phyloP scores from a whole-genome alignment of 305 asterid species.

The Andrographis paniculata region DNA sequence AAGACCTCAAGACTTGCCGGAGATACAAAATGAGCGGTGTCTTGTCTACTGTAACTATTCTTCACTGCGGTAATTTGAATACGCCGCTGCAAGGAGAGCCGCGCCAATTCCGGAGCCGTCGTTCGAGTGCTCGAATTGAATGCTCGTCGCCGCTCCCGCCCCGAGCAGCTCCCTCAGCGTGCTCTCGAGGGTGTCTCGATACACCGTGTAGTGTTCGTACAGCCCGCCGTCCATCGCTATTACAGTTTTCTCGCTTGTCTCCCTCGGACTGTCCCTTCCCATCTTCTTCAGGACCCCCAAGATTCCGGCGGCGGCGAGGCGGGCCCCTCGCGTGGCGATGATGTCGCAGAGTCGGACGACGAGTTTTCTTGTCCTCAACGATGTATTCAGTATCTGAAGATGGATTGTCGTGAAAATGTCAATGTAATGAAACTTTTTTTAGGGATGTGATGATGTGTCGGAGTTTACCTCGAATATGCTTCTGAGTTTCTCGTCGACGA shows the following conservation, averaged over 20 bases:
- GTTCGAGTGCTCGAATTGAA: slow-evolving; percentile 53
- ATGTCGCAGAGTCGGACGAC: slow-evolving; percentile 61
- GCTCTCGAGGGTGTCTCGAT: slow-evolving; percentile 50
- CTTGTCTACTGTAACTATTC: slow-evolving; percentile 13
- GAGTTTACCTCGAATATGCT: slow-evolving; percentile 49
- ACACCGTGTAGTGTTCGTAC: slow-evolving; percentile 67
- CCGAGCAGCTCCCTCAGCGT: slow-evolving; percentile 33
- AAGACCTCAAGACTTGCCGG: not conserved
- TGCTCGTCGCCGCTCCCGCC: slow-evolving; percentile 26
- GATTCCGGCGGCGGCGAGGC: slow-evolving; percentile 73
- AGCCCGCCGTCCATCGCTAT: slow-evolving; percentile 82
- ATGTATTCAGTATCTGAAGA: slow-evolving; percentile 47
- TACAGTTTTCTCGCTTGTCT: slow-evolving; percentile 40
- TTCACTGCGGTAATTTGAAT: slow-evolving; percentile 40
- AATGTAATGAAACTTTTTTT: not conserved
- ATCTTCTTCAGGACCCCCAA: slow-evolving; percentile 68
- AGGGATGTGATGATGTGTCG: not conserved
- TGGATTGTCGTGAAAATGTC: too few relatives aligned
- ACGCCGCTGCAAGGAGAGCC: slow-evolving; percentile 80
- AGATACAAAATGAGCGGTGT: too few relatives aligned
- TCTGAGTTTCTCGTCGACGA: slow-evolving; percentile 54
- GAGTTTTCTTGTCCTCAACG: slow-evolving; percentile 41
- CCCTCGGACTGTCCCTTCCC: slow-evolving; percentile 45
- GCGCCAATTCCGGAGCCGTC: slow-evolving; percentile 96
- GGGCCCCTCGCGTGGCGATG: slow-evolving; percentile 67